A percentile compares a stretch with the other conserved stretches of the same genome.
Evolutionary conservation across 2,329 filamentous ascomycete species (phyloP).

Genomic region (Sporothrix curviconia): DNA sequence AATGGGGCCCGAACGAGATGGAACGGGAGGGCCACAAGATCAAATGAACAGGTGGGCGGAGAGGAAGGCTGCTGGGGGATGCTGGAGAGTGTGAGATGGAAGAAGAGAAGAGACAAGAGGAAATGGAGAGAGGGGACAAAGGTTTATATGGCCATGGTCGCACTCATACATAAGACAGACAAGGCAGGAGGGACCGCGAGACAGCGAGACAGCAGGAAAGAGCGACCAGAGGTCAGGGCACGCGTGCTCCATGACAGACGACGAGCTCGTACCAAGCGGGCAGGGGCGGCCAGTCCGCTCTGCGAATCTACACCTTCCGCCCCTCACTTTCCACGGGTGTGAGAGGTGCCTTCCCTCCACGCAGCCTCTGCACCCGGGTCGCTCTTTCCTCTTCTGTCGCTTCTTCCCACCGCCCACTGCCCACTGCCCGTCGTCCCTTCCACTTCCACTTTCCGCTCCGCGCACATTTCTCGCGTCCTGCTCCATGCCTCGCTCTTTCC

Average conservation of each 20-base stretch:
- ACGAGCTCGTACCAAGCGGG: constrained; percentile 11
- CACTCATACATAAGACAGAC: neutral
- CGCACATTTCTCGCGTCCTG: neutral
- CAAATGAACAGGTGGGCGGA: neutral
- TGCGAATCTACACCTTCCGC: neutral
- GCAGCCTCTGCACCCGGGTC: neutral
- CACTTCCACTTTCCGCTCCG: neutral
- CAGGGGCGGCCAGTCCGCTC: constrained; percentile 9
- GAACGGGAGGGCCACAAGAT: too few relatives aligned
- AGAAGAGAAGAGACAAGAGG: neutral
- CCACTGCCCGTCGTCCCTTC: neutral
- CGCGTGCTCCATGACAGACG: constrained; percentile 4
- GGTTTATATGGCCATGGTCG: constrained; percentile 13
- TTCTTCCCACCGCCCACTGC: neutral
- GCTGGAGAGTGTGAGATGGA: neutral
- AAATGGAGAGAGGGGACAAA: constrained; percentile 3
- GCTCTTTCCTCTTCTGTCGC: neutral
- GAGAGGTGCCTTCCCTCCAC: neutral
- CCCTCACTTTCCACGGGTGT: neutral
- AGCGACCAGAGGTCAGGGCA: constrained; percentile 8
- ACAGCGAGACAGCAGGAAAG: neutral
- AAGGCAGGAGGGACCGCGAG: neutral
- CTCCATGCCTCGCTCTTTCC: neutral
- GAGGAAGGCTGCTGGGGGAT: neutral
- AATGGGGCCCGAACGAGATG: too few relatives aligned